Conservation (phyloP, 257 asterid genomes). For the Anisodus acutangulus region DNA sequence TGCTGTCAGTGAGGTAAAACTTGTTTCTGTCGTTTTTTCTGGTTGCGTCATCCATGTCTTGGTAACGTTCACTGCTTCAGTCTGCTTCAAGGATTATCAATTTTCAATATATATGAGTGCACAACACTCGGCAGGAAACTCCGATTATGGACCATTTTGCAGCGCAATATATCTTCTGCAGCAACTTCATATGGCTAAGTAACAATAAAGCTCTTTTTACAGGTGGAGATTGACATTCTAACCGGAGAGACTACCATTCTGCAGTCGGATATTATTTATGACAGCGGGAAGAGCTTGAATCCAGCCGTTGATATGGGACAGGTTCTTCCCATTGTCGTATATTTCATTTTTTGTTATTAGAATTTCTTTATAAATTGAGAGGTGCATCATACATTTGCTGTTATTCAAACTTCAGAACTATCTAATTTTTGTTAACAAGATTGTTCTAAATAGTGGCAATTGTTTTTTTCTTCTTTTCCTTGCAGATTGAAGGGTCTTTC, state of each 20-base stretch:
- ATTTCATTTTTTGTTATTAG: no score
- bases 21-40: neutral
- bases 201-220: slow-evolving; percentile 29
- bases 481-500: slow-evolving; percentile 83
- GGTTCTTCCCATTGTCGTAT: slow-evolving; percentile 38
- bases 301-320: slow-evolving; percentile 85
- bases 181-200: neutral
- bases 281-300: slow-evolving; percentile 82
- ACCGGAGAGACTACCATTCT: slow-evolving; percentile 63
- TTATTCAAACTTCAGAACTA: neutral
- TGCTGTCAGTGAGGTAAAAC: slow-evolving; percentile 74
- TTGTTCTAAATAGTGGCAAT: neutral
- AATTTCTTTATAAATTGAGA: neutral
- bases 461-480: neutral
- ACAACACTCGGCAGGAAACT: neutral
- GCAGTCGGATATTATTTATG: slow-evolving; percentile 65
- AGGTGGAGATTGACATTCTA: slow-evolving; percentile 68
- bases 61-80: neutral
- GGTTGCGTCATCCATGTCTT: neutral
- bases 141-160: neutral
- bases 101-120: neutral
- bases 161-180: neutral
- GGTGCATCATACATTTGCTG: neutral
- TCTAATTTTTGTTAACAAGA: neutral
- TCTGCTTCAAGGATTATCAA: slow-evolving; percentile 7